These are phyloP conservation scores for Botrytis sinoallii DNA, from an alignment of 2,329 filamentous ascomycete genomes.

Conservation along the genomic window DNA sequence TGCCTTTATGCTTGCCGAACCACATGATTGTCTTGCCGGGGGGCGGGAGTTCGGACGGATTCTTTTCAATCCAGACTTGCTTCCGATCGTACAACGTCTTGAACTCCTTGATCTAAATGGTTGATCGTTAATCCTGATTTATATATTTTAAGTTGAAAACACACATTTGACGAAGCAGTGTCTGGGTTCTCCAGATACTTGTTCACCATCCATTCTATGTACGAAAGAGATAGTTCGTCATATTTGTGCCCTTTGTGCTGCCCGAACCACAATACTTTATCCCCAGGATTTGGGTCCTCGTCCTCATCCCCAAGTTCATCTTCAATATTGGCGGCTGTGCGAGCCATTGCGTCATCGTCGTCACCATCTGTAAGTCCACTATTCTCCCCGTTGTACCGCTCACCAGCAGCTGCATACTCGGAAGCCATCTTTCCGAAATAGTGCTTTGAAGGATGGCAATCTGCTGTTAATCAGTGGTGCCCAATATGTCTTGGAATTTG, in stretches of 20 bases:
- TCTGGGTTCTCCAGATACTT: neutral
- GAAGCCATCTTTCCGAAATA: neutral
- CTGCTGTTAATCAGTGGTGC: neutral
- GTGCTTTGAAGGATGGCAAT: neutral
- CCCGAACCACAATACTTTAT: neutral
- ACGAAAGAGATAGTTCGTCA: neutral
- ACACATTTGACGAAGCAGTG: neutral
- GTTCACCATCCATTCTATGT: neutral
- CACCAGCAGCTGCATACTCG: neutral
- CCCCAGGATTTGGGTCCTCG: conserved; percentile 4
- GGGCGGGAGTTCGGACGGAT: neutral
- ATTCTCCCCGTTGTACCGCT: neutral
- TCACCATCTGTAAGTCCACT: neutral
- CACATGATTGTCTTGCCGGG: neutral
- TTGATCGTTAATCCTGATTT: neutral
- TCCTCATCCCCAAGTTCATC: neutral
- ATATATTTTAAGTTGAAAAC: neutral
- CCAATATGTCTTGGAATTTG: neutral
- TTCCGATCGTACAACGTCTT: neutral
- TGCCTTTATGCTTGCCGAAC: neutral
- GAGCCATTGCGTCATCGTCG: neutral
- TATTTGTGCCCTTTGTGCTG: neutral
- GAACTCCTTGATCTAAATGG: neutral
- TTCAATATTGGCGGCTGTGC: neutral
- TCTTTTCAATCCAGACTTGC: neutral